A percentile compares a stretch with the other conserved stretches of the same genome.
Evolutionary conservation across 2,329 filamentous ascomycete species (phyloP).

Genomic region (Cladosporium velox): DNA sequence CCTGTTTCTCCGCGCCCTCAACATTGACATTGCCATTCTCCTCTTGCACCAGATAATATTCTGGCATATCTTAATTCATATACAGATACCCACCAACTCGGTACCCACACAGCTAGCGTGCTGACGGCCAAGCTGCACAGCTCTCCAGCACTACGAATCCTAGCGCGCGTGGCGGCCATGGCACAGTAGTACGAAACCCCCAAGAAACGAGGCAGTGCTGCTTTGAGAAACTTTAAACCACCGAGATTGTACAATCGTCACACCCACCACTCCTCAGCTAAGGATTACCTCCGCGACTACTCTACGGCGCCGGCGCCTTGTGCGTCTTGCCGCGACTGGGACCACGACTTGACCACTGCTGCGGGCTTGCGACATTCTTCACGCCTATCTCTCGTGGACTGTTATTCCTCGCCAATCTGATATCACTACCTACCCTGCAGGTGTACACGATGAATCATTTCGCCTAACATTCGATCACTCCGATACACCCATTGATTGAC

Average conservation of each 20-base stretch:
- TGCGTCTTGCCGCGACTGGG: neutral
- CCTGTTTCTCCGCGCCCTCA: neutral
- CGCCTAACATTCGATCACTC: slow-evolving; percentile 5
- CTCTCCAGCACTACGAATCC: slow-evolving; percentile 2
- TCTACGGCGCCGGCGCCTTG: slow-evolving; percentile 4
- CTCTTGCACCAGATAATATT: neutral
- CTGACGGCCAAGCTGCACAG: neutral
- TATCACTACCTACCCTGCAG: neutral
- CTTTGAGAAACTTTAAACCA: neutral
- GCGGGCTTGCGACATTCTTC: neutral
- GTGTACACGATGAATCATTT: slow-evolving; percentile 7
- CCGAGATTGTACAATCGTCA: neutral
- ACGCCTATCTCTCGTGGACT: neutral
- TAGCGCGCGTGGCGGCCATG: slow-evolving; percentile 8
- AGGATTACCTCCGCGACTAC: neutral
- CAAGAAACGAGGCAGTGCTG: slow-evolving; percentile 20
- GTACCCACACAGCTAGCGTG: neutral
- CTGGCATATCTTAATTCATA: neutral
- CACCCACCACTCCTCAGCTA: neutral
- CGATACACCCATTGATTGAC: neutral
- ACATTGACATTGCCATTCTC: neutral
- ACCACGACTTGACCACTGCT: neutral
- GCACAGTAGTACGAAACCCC: slow-evolving; percentile 11
- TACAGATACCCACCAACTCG: neutral
- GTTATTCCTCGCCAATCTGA: neutral